A percentile compares a stretch with the other conserved stretches of the same genome.
Evolutionary conservation across 176 grass and related monocot species (phyloP).

Genomic region (Saccharum spontaneum): DNA sequence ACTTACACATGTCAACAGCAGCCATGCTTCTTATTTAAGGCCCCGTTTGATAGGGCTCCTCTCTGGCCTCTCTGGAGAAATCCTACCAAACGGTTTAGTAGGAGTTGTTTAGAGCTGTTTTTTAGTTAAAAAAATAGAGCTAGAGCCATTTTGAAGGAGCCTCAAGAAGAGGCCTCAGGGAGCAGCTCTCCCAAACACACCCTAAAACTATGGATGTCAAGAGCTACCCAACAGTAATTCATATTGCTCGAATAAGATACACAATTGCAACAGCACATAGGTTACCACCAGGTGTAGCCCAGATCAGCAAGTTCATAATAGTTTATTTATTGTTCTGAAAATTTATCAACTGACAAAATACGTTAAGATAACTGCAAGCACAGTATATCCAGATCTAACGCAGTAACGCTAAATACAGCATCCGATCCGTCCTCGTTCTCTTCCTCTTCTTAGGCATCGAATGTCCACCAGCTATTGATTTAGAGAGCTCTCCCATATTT

Average conservation of each 20-base stretch:
- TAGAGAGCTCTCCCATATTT: slow-evolving; percentile 70
- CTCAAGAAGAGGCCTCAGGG: too few species aligned
- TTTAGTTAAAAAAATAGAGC: too few species aligned
- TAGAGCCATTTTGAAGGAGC: too few species aligned
- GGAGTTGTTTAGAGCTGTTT: too few species aligned
- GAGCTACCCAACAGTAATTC: not conserved
- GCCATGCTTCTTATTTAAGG: too few species aligned
- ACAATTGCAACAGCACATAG: not conserved
- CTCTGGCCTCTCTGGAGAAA: too few species aligned
- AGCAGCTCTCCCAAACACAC: too few species aligned
- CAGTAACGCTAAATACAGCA: not conserved
- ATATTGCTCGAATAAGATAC: not conserved
- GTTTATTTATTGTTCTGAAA: not conserved
- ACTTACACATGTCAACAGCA: too few species aligned
- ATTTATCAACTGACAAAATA: not conserved
- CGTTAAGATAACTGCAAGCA: not conserved
- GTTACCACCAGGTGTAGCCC: not conserved
- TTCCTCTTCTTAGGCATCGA: slow-evolving; percentile 52
- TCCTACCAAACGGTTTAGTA: too few species aligned
- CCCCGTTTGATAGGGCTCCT: too few species aligned
- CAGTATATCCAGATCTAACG: not conserved
- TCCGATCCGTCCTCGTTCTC: not conserved
- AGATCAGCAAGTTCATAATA: not conserved
- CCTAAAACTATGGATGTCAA: not conserved
- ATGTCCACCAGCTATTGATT: slow-evolving; percentile 43